Conservation (phyloP, 2,329 filamentous ascomycete species). For the Alternaria metachromatica region DNA sequence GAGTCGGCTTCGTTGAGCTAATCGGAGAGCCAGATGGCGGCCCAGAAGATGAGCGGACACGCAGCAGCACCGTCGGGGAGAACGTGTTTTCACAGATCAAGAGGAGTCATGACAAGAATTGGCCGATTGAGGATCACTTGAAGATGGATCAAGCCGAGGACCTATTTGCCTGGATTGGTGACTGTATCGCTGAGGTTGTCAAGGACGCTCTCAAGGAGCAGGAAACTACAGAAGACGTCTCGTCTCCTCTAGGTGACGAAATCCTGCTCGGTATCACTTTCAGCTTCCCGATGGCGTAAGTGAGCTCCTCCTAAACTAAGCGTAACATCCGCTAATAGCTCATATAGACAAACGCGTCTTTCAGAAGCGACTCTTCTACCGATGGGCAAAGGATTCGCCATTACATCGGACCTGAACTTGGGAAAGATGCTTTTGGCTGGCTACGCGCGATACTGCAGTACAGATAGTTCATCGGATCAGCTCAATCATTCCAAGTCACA, state of each 20-base stretch:
- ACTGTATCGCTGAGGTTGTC: slow-evolving; percentile 77
- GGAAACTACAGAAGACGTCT: slow-evolving; percentile 19
- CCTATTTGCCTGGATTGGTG: slow-evolving; percentile 82
- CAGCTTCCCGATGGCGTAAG: slow-evolving; percentile 69
- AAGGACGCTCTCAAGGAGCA: slow-evolving; percentile 58
- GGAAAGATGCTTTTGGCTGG: slow-evolving; percentile 65
- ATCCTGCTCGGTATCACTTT: slow-evolving; percentile 73
- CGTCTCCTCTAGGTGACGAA: slow-evolving; percentile 49
- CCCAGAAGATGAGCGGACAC: slow-evolving; percentile 6
- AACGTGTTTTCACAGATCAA: slow-evolving; percentile 53
- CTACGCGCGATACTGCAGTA: slow-evolving; percentile 63
- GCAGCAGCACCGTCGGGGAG: slow-evolving; percentile 28
- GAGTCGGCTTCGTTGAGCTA: slow-evolving; percentile 72
- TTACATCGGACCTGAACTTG: slow-evolving; percentile 66
- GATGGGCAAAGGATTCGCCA: slow-evolving; percentile 75
- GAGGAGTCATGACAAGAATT: slow-evolving; percentile 71
- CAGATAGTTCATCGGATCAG: slow-evolving; percentile 37
- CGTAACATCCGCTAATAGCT: slow-evolving; percentile 14
- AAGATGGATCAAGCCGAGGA: slow-evolving; percentile 77
- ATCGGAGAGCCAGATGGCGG: slow-evolving; percentile 52
- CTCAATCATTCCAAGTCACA: slow-evolving; percentile 22
- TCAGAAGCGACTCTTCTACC: slow-evolving; percentile 68
- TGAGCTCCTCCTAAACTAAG: not conserved
- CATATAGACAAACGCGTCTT: slow-evolving; percentile 61
- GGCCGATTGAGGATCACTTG: slow-evolving; percentile 75